A percentile compares a stretch with the other conserved stretches of the same genome.
Conservation (phyloP, 495 filamentous ascomycete genomes). For the Talaromyces liani region DNA sequence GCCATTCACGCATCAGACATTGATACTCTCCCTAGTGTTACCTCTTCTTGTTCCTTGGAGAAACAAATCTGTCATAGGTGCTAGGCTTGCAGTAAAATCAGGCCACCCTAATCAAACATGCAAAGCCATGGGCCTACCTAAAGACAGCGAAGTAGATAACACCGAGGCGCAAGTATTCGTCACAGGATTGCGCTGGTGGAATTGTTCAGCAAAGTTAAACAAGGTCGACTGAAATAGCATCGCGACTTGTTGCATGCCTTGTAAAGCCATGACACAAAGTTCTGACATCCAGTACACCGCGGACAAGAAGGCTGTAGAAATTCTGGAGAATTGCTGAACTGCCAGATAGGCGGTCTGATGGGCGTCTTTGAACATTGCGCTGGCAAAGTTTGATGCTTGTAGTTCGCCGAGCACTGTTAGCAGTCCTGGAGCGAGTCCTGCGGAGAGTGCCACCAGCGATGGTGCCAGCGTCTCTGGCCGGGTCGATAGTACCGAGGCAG, state of each 20-base stretch:
- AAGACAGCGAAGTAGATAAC: not conserved
- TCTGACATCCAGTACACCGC: not conserved
- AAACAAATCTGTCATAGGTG: not conserved
- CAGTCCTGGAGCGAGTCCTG: not conserved
- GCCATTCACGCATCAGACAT: not conserved
- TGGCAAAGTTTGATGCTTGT: not conserved
- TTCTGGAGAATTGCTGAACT: not conserved
- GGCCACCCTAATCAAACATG: not conserved
- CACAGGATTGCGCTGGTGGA: not conserved
- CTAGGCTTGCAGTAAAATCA: not conserved
- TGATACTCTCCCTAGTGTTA: not conserved
- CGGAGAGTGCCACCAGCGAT: not conserved
- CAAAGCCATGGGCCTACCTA: not conserved
- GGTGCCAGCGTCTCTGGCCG: not conserved
- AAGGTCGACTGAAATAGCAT: not conserved
- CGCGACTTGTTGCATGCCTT: not conserved
- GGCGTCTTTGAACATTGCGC: not conserved
- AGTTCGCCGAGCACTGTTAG: not conserved
- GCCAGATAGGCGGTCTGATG: not conserved
- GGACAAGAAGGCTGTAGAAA: not conserved
- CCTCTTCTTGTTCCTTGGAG: not conserved
- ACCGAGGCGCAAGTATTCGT: not conserved
- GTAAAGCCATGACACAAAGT: not conserved
- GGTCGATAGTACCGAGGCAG: not conserved
- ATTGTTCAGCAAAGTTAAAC: not conserved